Base-by-base conservation (phyloP, 2,329 filamentous ascomycete genomes). In the Xylaria sp. region DNA sequence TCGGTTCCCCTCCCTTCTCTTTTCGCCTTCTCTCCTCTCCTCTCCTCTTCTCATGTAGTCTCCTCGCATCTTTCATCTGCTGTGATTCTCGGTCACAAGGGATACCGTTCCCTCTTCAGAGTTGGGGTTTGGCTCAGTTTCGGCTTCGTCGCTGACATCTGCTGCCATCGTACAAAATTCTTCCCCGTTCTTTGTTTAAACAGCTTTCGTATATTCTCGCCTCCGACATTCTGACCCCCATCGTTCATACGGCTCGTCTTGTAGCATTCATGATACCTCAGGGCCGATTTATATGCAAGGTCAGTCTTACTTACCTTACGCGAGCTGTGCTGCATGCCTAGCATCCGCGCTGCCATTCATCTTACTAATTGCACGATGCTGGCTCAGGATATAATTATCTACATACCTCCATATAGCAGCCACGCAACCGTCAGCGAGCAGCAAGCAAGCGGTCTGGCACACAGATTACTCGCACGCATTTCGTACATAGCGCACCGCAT, bases 101-200 rank as follows among this genome's bases (percentile, higher is more conserved):
- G 64, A 67, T 57, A 58, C 44, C 52, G 55, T 30, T 35, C 54
- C 48, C 53, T 62, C 55, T 63, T 60, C 63, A 55, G 46, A 57
- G 39, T 35, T 19, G 62, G 37, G 56, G 57, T 59, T 49, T 61
- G 52, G 59, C 61, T 56, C 37, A 54, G 62, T 47, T 42, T 16
- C 57, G 58, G n/a, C 64, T 60, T 63, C 63, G 37, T 46, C 42
- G 13, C 59, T 63, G 52, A n/a, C 60, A 58, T 59, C 55, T 54
- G 18, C 55, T 46, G 54, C 55, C 54, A 56, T 63, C 65, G 65
- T 70, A 70, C 65, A 70, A 68, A 69, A 58, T 63, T 64, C 51
- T 44, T 56, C 55, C 61, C 50, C 52, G 67, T 68, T 66, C 63
- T 57, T 63, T 67, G 57, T 66, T 37, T 55, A 62, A 44, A 60